These are phyloP conservation scores for Musa acuminata DNA, from an alignment of 176 grass and related monocot genomes.

Conservation along the genomic window DNA sequence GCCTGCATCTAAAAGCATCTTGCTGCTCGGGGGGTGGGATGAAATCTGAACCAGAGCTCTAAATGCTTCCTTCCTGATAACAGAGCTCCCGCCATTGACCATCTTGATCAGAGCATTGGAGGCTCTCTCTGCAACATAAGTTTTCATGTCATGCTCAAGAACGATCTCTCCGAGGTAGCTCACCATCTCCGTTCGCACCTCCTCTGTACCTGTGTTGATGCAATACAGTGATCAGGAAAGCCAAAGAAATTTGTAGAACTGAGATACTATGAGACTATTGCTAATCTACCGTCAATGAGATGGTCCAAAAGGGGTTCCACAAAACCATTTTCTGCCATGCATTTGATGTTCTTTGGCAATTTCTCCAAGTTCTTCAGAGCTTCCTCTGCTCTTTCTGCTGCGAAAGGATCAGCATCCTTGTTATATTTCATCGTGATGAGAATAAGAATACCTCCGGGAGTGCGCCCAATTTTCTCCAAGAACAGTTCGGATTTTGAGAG, in stretches of 20 bases:
- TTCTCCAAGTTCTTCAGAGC: constrained; percentile 77
- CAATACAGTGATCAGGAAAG: not conserved
- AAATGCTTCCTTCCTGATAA: constrained; percentile 64
- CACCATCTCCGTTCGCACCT: constrained; percentile 89
- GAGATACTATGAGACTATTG: no score
- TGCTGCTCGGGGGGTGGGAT: constrained; percentile 50
- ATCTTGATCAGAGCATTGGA: constrained; percentile 67
- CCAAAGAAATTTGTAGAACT: no score
- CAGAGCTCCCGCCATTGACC: constrained; percentile 41
- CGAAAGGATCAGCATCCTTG: constrained; percentile 45
- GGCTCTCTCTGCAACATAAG: constrained; percentile 48
- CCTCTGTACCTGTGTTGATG: constrained; percentile 51
- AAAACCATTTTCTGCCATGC: constrained; percentile 88
- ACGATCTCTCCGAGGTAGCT: constrained; percentile 72
- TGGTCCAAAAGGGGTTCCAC: constrained; percentile 71
- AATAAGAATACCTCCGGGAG: constrained; percentile 54
- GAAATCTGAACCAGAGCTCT: constrained; percentile 78
- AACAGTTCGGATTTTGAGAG: constrained; percentile 62
- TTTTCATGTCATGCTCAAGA: constrained; percentile 80
- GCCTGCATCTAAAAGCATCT: constrained; percentile 42
- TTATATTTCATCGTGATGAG: constrained; percentile 73
- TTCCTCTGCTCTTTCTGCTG: constrained; percentile 45
- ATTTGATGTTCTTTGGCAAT: constrained; percentile 65
- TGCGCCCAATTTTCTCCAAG: constrained; percentile 51
- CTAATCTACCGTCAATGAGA: constrained; percentile 58